These are phyloP conservation scores for Penicillium italicum DNA, from an alignment of 2,329 filamentous ascomycete genomes.

Conservation along the genomic window DNA sequence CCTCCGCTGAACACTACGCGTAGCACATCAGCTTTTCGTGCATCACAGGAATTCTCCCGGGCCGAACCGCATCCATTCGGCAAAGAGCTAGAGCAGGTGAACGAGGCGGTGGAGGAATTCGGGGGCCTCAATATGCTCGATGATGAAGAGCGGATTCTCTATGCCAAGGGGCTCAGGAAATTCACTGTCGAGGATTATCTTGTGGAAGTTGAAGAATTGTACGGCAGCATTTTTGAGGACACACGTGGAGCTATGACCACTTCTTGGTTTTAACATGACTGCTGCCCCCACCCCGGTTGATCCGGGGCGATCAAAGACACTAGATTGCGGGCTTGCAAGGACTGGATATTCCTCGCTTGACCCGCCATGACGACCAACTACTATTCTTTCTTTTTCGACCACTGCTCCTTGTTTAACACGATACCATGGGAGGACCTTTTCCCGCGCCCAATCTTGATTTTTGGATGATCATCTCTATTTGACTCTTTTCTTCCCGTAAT, in stretches of 20 bases:
- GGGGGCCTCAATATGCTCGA: slow-evolving; percentile 62
- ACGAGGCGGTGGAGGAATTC: slow-evolving; percentile 89
- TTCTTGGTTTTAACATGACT: slow-evolving; percentile 33
- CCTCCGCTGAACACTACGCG: slow-evolving; percentile 39
- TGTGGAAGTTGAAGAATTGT: slow-evolving; percentile 69
- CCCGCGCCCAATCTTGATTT: slow-evolving; percentile 6
- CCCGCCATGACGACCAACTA: slow-evolving; percentile 32
- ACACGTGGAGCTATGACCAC: slow-evolving; percentile 35
- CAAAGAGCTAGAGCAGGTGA: slow-evolving; percentile 84
- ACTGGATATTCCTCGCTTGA: slow-evolving; percentile 24
- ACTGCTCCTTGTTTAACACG: slow-evolving; percentile 14
- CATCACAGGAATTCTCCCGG: slow-evolving; percentile 38
- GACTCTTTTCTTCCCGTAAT: neutral
- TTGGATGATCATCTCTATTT: slow-evolving; percentile 1
- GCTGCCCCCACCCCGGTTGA: slow-evolving; percentile 19
- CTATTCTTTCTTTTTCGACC: slow-evolving; percentile 29
- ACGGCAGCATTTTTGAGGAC: slow-evolving; percentile 58
- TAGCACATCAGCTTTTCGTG: slow-evolving; percentile 33
- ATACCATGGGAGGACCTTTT: slow-evolving; percentile 25
- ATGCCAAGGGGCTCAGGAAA: slow-evolving; percentile 65
- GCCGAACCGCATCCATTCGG: slow-evolving; percentile 68
- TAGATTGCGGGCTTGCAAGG: slow-evolving; percentile 14
- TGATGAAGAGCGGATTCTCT: slow-evolving; percentile 69
- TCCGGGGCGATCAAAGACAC: slow-evolving; percentile 15
- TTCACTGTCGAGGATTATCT: slow-evolving; percentile 81